Base-by-base conservation (phyloP, 78 protist species). In the Anaeramoeba flamelloides region DNA sequence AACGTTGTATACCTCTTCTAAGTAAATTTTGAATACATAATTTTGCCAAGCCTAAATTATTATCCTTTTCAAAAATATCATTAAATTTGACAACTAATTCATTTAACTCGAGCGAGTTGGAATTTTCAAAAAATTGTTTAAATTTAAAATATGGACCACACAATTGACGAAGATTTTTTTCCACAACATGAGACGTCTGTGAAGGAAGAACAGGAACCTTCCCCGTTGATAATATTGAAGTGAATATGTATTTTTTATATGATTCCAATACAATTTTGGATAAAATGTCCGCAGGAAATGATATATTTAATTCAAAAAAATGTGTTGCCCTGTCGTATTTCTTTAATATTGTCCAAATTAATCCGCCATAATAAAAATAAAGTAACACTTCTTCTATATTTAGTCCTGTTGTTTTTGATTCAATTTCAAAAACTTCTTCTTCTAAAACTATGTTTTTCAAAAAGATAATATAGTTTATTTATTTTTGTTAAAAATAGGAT, bases 361-460 rank as follows among this genome's bases (percentile, higher is more conserved):
- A 65, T 1, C 81, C 81, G 2, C 81, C 81, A 39, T 78, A 78
- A 75, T 78, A 78, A 39, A 38, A 78, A 39, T 78, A 78, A 37
- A 78, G 64, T 75, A 78, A 22, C 0, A 78, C 2, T 74, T 78
- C 81, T 31, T 39, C 4, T 36, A 75, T 36, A 74, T 34, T 8
- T 31, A 3, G 17, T 36, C 34, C n/a, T n/a, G n/a, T n/a, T n/a
- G n/a, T n/a, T n/a, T n/a, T n/a, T n/a, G n/a, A n/a, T n/a, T n/a
- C n/a, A n/a, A n/a, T n/a, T n/a, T n/a, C n/a, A n/a, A n/a, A n/a
- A n/a, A n/a, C n/a, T n/a, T n/a, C n/a, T n/a, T n/a, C n/a, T n/a
- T n/a, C n/a, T n/a, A n/a, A n/a, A n/a, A n/a, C n/a, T n/a, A n/a
- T n/a, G n/a, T n/a, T n/a, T n/a, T n/a, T n/a, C n/a, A n/a, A n/a